Evolutionary conservation across 2,329 filamentous ascomycete genomes (phyloP).

Genomic region (Epichloe gansuensis): DNA sequence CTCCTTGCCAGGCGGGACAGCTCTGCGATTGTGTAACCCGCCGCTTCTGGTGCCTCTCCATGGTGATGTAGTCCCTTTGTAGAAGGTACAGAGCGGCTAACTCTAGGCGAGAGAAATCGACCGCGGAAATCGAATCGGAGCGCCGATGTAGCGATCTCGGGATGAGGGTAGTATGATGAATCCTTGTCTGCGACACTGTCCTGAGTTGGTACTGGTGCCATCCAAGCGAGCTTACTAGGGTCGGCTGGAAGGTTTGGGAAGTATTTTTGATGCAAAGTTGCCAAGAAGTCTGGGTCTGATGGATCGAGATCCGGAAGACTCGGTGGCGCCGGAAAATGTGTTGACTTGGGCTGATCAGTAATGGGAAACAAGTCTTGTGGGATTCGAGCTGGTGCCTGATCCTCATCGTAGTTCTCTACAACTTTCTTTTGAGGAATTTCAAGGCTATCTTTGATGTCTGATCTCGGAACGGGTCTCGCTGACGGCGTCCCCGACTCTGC

Average conservation of each 20-base stretch:
- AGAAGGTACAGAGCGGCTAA: constrained; percentile 60
- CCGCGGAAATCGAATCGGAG: constrained; percentile 86
- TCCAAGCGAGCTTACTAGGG: constrained; percentile 79
- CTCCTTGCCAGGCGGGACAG: constrained; percentile 70
- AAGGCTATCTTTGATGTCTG: neutral
- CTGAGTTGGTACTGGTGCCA: constrained; percentile 57
- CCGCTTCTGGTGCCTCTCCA: constrained; percentile 79
- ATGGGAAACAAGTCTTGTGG: constrained; percentile 30
- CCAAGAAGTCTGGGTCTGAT: constrained; percentile 67
- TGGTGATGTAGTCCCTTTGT: constrained; percentile 85
- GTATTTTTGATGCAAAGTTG: constrained; percentile 79
- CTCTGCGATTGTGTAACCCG: constrained; percentile 86
- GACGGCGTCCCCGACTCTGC: neutral
- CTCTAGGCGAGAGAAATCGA: constrained; percentile 62
- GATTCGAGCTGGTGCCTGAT: constrained; percentile 28
- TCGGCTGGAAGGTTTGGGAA: constrained; percentile 81
- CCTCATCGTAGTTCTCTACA: constrained; percentile 25
- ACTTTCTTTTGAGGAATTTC: constrained; percentile 14
- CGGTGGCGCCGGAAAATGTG: constrained; percentile 49
- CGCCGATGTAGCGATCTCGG: constrained; percentile 58
- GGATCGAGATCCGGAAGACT: constrained; percentile 65
- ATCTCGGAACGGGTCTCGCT: neutral
- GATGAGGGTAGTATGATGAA: constrained; percentile 71
- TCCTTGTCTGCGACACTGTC: constrained; percentile 52
- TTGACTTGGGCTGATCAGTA: constrained; percentile 26